phyloP scores from a whole-genome alignment of 495 filamentous ascomycete genomes.

The Penicillium riverlandense region DNA sequence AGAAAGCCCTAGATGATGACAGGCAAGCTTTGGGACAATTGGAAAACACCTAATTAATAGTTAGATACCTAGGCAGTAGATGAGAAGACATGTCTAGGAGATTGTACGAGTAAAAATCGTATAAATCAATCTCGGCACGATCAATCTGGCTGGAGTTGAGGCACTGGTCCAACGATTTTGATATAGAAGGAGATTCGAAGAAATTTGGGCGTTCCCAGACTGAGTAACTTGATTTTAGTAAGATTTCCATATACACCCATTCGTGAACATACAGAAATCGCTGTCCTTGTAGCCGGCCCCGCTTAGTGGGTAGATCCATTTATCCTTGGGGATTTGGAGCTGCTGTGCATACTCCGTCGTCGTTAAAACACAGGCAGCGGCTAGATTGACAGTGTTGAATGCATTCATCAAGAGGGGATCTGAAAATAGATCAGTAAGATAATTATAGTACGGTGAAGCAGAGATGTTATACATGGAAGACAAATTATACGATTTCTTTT shows the following conservation, averaged over 20 bases:
- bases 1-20: constrained; percentile 41
- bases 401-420: constrained; percentile 57
- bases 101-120: constrained; percentile 46
- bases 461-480: constrained; percentile 33
- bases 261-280: constrained; percentile 36
- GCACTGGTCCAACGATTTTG: constrained; percentile 39
- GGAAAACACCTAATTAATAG: constrained; percentile 40
- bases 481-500: constrained; percentile 50
- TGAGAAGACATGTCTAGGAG: too few relatives aligned
- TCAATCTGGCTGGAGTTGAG: constrained; percentile 25
- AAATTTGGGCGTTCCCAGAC: constrained; percentile 50
- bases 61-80: too few relatives aligned
- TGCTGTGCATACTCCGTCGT: constrained; percentile 38
- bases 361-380: constrained; percentile 45
- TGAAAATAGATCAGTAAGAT: constrained; percentile 7
- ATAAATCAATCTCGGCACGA: constrained; percentile 42
- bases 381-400: constrained; percentile 52
- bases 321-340: constrained; percentile 39
- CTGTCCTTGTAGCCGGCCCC: constrained; percentile 46
- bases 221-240: constrained; percentile 4
- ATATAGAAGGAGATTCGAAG: constrained; percentile 42
- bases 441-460: too few relatives aligned
- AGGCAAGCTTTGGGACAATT: constrained; percentile 52
- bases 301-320: constrained; percentile 50
- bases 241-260: not conserved